Conservation (phyloP, 352 stramenopile species). For the Phytophthora pini region DNA sequence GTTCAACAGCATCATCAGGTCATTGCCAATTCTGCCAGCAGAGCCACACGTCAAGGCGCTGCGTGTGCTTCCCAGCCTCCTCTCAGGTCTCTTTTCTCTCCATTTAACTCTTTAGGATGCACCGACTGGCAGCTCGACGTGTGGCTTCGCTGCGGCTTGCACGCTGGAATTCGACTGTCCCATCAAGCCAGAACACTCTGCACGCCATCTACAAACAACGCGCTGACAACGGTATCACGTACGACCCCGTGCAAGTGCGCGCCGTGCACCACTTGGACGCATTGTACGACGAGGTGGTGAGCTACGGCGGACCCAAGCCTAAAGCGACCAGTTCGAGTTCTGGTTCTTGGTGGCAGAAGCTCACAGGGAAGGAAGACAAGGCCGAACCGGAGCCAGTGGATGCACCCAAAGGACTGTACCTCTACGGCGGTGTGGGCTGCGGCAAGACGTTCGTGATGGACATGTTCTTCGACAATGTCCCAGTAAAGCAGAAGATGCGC, state of each 20-base stretch:
- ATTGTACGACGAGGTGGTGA: conserved; percentile 60
- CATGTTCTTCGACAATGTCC: conserved; percentile 93
- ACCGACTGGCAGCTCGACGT: conserved; percentile 16
- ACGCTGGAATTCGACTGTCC: conserved; percentile 27
- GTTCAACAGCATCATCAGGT: conserved; percentile 19
- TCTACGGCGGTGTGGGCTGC: conserved; percentile 96
- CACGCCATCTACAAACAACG: conserved; percentile 67
- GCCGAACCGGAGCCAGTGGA: conserved; percentile 4
- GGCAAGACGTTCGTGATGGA: conserved; percentile 98
- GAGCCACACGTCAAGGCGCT: conserved; percentile 2
- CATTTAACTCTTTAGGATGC: conserved; percentile 10
- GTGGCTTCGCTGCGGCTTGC: conserved; percentile 1
- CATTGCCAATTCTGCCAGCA: conserved; percentile 13
- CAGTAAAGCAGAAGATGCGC: conserved; percentile 79
- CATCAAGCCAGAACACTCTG: conserved; percentile 36
- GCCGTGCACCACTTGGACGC: conserved; percentile 70
- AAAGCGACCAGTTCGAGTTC: conserved; percentile 3
- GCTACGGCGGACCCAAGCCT: conserved; percentile 55
- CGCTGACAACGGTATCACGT: conserved; percentile 65
- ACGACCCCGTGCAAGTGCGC: conserved; percentile 72
- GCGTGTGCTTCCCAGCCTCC: background rate
- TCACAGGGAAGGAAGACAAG: conserved; percentile 41
- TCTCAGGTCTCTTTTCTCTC: no score
- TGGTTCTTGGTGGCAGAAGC: conserved; percentile 63
- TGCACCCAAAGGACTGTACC: conserved; percentile 94